Conservation (phyloP, 2,329 filamentous ascomycete genomes). For the Clarireedia paspali region DNA sequence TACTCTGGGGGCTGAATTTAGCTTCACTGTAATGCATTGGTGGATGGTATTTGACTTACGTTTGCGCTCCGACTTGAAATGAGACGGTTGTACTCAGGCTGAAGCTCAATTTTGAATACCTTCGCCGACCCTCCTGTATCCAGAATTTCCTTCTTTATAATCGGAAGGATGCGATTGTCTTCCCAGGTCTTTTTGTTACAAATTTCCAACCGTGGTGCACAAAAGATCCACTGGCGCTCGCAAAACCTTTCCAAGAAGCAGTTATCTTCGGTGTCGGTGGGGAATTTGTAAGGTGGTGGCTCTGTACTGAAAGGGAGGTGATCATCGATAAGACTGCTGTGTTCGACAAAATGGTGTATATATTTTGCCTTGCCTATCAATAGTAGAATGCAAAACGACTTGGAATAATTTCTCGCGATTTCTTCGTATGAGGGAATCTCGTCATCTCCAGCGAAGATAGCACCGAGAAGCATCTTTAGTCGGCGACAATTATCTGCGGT, state of each 20-base stretch:
- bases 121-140: neutral
- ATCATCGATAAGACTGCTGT: neutral
- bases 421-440: neutral
- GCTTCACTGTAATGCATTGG: neutral
- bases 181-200: neutral
- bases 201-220: neutral
- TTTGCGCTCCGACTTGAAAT: neutral
- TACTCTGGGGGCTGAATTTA: neutral
- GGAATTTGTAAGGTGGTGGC: neutral
- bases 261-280: neutral
- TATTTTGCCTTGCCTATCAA: neutral
- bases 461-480: neutral
- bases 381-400: slow-evolving; percentile 12
- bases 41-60: neutral
- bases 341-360: slow-evolving; percentile 8
- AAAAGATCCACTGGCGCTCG: neutral
- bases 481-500: neutral
- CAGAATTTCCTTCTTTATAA: neutral
- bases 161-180: neutral
- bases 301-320: neutral
- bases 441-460: neutral
- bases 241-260: neutral
- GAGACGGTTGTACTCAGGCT: neutral
- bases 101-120: neutral
- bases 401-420: neutral